These are phyloP conservation scores for Poa annua DNA, from an alignment of 176 grass and related monocot species.

Conservation along the genomic window DNA sequence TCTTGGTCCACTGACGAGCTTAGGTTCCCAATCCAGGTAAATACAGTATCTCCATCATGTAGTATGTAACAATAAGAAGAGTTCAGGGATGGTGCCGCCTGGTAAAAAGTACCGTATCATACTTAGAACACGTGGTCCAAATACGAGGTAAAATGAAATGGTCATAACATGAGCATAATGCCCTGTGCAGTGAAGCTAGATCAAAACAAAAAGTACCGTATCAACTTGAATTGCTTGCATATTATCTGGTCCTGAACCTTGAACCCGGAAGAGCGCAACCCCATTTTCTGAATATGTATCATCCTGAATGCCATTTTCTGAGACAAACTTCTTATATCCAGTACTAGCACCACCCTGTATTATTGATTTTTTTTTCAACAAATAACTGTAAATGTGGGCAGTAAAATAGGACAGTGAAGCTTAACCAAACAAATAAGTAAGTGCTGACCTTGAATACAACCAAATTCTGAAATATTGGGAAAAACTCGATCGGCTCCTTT, in stretches of 20 bases:
- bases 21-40: conserved; percentile 94
- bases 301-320: conserved; percentile 67
- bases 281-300: conserved; percentile 91
- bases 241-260: conserved; percentile 98
- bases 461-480: conserved; percentile 95
- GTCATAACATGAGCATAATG: conserved; percentile 28
- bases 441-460: conserved; percentile 81
- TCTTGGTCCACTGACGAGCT: conserved; percentile 92
- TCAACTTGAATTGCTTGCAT: conserved; percentile 99
- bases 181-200: conserved; percentile 37
- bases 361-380: conserved; percentile 18
- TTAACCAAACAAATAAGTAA: conserved; percentile 31
- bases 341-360: conserved; percentile 87
- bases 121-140: conserved; percentile 15
- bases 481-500: conserved; percentile 94
- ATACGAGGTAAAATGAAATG: conserved; percentile 22
- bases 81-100: conserved; percentile 90
- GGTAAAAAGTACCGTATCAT: conserved; percentile 49
- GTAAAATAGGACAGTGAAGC: conserved; percentile 16
- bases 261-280: conserved; percentile 83
- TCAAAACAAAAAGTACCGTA: conserved; percentile 54
- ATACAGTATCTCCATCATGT: conserved; percentile 83
- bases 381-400: not conserved
- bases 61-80: conserved; percentile 98
- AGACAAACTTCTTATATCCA: conserved; percentile 81